Conservation (phyloP, 1,284 basidiomycete species). For the Cystobasidium pallidum region DNA sequence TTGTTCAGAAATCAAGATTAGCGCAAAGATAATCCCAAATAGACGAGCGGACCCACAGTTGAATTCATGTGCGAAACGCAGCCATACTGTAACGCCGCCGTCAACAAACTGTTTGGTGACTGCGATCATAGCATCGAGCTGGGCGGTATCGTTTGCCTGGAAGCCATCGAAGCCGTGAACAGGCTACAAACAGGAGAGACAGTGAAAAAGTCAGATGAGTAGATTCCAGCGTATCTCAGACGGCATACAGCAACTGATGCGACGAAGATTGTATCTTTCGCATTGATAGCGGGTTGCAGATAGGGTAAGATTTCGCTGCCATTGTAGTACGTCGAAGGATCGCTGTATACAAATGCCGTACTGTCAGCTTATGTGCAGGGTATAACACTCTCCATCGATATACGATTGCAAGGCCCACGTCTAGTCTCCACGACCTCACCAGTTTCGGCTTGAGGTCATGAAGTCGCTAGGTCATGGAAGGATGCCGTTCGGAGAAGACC, state of each 20-base stretch:
- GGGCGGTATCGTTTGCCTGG: slow-evolving; percentile 50
- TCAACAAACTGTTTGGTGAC: slow-evolving; percentile 58
- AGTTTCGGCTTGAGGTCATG: too few relatives aligned
- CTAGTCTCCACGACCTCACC: too few relatives aligned
- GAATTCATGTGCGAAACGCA: slow-evolving; percentile 53
- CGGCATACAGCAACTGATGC: slow-evolving; percentile 30
- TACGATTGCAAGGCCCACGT: too few relatives aligned
- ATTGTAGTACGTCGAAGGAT: slow-evolving; percentile 38
- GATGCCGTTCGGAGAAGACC: too few relatives aligned
- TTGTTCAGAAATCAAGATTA: too few relatives aligned
- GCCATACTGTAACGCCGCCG: slow-evolving; percentile 56
- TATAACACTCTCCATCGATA: too few relatives aligned
- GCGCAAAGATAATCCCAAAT: not conserved
- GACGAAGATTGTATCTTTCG: slow-evolving; percentile 32
- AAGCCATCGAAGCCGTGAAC: slow-evolving; percentile 51
- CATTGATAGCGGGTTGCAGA: slow-evolving; percentile 29
- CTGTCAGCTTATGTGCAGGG: not conserved
- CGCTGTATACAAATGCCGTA: not conserved
- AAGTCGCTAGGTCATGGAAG: too few relatives aligned
- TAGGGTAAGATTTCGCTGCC: slow-evolving; percentile 30
- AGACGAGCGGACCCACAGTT: slow-evolving; percentile 44
- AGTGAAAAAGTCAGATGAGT: not conserved
- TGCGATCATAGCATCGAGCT: slow-evolving; percentile 54
- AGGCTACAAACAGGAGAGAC: not conserved
- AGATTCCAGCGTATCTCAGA: not conserved